Evolutionary conservation across 495 filamentous ascomycete genomes (phyloP).

Genomic region (Bacidia rubella): DNA sequence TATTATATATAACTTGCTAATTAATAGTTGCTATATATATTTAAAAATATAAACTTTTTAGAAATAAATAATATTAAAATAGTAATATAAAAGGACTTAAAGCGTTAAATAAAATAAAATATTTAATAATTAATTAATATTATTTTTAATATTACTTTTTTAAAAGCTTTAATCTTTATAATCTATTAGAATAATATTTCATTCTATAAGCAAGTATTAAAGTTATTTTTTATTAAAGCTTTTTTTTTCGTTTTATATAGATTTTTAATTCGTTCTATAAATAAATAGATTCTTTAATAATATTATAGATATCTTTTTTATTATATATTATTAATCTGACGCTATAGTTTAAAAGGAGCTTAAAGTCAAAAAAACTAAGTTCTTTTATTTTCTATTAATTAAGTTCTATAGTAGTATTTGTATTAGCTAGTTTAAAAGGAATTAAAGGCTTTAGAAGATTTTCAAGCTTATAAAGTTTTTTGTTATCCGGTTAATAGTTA

Average conservation of each 20-base stretch:
- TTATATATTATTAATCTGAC: neutral
- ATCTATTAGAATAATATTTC: neutral
- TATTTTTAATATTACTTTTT: neutral
- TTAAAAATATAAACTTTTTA: neutral
- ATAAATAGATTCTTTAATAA: slow-evolving; percentile 5
- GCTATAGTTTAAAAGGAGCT: neutral
- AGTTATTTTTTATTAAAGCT: neutral
- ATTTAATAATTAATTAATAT: neutral
- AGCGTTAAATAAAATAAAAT: neutral
- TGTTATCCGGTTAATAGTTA: neutral
- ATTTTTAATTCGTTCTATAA: neutral
- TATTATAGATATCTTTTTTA: slow-evolving; percentile 1
- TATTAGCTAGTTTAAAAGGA: neutral
- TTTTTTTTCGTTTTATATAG: neutral
- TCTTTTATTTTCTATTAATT: neutral
- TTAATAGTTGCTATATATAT: neutral
- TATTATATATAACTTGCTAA: slow-evolving; percentile 1
- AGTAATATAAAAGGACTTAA: neutral
- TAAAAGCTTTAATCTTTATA: neutral
- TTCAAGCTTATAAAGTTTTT: neutral
- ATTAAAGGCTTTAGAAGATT: neutral
- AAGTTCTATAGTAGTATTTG: neutral
- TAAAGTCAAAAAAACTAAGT: neutral
- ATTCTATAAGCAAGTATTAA: neutral
- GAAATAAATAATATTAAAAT: neutral